Base-by-base conservation (phyloP, 2,329 filamentous ascomycete genomes). In the Monilinia laxa region DNA sequence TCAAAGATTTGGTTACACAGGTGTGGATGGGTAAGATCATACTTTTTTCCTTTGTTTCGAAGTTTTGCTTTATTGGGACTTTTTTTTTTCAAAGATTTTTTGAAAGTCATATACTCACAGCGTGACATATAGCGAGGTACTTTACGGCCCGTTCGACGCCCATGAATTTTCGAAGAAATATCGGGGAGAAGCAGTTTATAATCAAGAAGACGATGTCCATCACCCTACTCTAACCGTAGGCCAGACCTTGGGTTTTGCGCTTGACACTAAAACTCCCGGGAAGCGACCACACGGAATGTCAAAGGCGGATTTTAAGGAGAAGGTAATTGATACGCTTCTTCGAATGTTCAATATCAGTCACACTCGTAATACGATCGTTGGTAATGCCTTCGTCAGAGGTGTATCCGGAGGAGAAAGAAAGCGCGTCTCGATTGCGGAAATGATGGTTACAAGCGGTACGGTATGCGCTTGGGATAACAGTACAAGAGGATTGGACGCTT, bases 301-400 rank as follows among this genome's bases (percentile, higher is more conserved):
- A 51, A 90, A 90, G 76, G 77, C 79, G 7, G 87, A 90, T 20
- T 94, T 94, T 81, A 93, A 93, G 80, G 83, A 90, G 60, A 87
- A 87, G 72, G 87, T 96, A 67, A 83, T 93, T 68, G 83, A 86
- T 23, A 85, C 89, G 73, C 82, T 97, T 68, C 81, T 97, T 62
- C 92, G 91, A 75, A 95, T 96, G 90, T 96, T 97, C 82, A 95
- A 94, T 75, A 96, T 97, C 64, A 90, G 93, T 77, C 92, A 97
- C 77, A 96, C 92, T 0, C 85, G 87, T 62, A 85, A 93, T 75
- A 97, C 93, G 0, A 87, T 94, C 40, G 92, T 97, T 35, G 93
- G 93, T 10, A 90, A 95, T 70, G 85, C 87, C 0, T 92, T 94
- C 70, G 84, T 95, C 25, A 88, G 91, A 62, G 93, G 92, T 63